phyloP scores from a whole-genome alignment of 352 stramenopile genomes.

The Thalassiosira exigua region DNA sequence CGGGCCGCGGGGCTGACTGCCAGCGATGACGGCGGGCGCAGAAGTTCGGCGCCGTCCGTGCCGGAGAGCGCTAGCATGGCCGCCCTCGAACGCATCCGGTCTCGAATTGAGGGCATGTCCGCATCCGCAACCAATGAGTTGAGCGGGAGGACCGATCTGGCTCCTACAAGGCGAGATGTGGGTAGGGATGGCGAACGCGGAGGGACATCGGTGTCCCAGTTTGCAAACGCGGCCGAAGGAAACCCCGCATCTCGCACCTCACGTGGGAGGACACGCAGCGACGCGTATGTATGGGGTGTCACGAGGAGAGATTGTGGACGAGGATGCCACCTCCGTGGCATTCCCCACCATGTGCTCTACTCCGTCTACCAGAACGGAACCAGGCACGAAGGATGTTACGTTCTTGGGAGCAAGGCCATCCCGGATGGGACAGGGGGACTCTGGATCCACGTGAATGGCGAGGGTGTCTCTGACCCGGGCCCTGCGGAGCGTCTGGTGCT shows the following conservation, averaged over 20 bases:
- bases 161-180: no score
- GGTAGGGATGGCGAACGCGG: no score
- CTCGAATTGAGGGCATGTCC: no score
- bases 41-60: not conserved
- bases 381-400: conserved; percentile 12
- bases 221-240: no score
- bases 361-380: not conserved
- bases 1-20: no score
- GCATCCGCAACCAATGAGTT: no score
- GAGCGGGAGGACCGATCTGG: no score
- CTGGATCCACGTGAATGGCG: conserved; percentile 16
- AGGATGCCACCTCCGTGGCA: not conserved
- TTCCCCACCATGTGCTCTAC: conserved; percentile 7
- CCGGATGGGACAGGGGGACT: conserved; percentile 19
- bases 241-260: no score
- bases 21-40: not conserved
- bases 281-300: not conserved
- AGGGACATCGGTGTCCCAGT: no score
- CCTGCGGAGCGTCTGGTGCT: not conserved
- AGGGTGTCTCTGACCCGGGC: not conserved
- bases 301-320: not conserved
- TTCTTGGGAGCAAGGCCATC: conserved; percentile 9
- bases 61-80: not conserved
- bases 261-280: not conserved
- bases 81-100: not conserved